A percentile compares a stretch with the other conserved stretches of the same genome.
These are phyloP conservation scores for Leccinum griseonigrum DNA, from an alignment of 1,284 basidiomycete genomes.

Conservation along the genomic window DNA sequence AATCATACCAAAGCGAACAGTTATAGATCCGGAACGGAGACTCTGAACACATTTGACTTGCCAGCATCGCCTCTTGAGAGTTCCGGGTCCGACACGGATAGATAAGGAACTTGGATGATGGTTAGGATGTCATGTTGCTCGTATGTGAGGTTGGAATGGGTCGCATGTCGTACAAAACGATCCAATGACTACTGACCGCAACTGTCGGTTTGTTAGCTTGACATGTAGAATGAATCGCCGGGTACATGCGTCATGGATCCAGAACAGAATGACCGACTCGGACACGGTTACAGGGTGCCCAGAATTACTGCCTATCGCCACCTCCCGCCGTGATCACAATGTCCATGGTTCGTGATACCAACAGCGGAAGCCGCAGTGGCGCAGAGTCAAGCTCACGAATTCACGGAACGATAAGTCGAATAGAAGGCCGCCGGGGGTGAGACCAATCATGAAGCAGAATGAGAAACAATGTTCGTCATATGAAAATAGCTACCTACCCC, in stretches of 20 bases:
- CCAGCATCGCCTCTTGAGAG: background rate
- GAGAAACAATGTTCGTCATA: background rate
- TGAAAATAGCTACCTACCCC: slow-evolving; percentile 7
- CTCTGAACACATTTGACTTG: background rate
- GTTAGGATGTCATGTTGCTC: slow-evolving; percentile 5
- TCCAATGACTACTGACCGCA: background rate
- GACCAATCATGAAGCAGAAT: slow-evolving; percentile 1
- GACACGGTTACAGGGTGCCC: background rate
- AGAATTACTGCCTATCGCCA: background rate
- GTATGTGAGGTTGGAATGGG: background rate
- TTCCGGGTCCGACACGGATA: slow-evolving; percentile 6
- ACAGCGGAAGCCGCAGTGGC: background rate
- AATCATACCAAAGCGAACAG: background rate
- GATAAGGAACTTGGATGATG: background rate
- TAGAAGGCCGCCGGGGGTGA: slow-evolving; percentile 1
- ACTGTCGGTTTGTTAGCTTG: slow-evolving; percentile 4
- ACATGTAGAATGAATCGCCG: background rate
- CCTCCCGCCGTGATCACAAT: background rate
- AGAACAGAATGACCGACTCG: background rate
- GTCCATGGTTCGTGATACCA: background rate
- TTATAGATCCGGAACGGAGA: background rate
- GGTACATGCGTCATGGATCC: background rate
- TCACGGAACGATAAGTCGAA: background rate
- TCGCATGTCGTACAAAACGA: background rate
- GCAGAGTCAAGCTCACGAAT: background rate